phyloP scores from a whole-genome alignment of 345 rosid species.

The Mangifera indica region DNA sequence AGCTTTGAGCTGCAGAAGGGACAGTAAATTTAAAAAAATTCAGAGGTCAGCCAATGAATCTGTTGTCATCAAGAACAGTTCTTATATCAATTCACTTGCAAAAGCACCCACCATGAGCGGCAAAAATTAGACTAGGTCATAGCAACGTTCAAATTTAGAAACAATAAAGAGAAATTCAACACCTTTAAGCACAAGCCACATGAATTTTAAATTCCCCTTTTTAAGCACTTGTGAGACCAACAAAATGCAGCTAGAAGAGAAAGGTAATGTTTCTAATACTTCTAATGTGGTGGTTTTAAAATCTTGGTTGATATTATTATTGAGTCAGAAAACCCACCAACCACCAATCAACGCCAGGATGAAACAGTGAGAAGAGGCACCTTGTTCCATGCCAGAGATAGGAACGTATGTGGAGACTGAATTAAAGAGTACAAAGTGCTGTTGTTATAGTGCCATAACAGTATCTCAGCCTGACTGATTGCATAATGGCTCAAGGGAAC shows the following conservation, averaged over 20 bases:
- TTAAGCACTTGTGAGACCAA: slow-evolving; percentile 25
- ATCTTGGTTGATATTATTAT: no score
- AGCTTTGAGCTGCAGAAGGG: not conserved
- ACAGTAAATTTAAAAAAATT: not conserved
- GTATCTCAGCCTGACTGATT: slow-evolving; percentile 70
- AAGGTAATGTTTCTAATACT: not conserved
- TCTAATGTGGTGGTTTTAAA: not conserved
- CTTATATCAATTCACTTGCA: not conserved
- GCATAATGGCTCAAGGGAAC: slow-evolving; percentile 76
- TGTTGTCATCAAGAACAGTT: no score
- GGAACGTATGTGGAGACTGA: slow-evolving; percentile 63
- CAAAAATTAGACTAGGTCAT: no score
- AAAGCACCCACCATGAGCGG: no score
- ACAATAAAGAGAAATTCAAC: not conserved
- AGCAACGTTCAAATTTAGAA: no score
- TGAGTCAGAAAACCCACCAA: slow-evolving; percentile 1
- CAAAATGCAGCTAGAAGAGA: slow-evolving; percentile 6
- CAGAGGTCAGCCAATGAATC: not conserved
- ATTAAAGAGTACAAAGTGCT: slow-evolving; percentile 56
- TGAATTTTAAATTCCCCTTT: slow-evolving; percentile 3
- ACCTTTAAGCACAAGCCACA: not conserved
- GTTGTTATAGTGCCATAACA: slow-evolving; percentile 74
- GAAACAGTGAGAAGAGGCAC: slow-evolving; percentile 85
- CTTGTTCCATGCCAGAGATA: slow-evolving; percentile 79
- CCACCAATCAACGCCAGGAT: slow-evolving; percentile 64